Evolutionary conservation across 352 stramenopile genomes (phyloP), one percentile per base, ranked within the genome.

Genomic region (Globisporangium spiculum): DNA sequence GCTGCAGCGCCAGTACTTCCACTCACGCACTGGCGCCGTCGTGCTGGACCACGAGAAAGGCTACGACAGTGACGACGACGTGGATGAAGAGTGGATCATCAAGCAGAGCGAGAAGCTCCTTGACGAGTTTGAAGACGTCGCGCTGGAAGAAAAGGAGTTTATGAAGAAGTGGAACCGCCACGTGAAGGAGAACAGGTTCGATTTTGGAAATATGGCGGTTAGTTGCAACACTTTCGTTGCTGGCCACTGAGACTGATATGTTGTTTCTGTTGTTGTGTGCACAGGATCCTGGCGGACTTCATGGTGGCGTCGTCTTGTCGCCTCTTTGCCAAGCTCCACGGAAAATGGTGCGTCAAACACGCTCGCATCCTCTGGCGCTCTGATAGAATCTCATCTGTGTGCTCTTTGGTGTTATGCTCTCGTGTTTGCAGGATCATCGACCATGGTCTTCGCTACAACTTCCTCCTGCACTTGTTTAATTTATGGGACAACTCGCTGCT

Each of bases 101-200:
- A 85, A 94, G 63, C 87, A 94, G 68, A 94, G 85, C 63, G 89
- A 95, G 67, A 81, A 86, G 73, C 80, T 96, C 66, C 63, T 96
- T 27, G 86, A 96, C 62, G 89, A 96, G 64, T 96, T 95, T 60
- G 87, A 96, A 67, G 89, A 96, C 54, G 89, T 96, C 1, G 82
- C 89, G 32, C 67, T 94, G 34, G 88, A 95, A 68, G 88, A 95
- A 61, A 95, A 95, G 60, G 86, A 93, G 60, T 93, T 96, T 63
- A 96, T 96, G 89, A 96, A 96, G 75, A 92, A 90, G 71, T 96
- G 89, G 89, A 96, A 96, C 71, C 87, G 87, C 55, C 86, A 94
- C 60, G 79, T 92, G 24, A 91, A 92, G 66, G 78, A 91, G 57
- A 84, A 90, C 66, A 86, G 78, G 85, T 93, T n/a, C 27, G 27